Base-by-base conservation (phyloP, 805 yeast species). In the Yamadazyma kitorensis region DNA sequence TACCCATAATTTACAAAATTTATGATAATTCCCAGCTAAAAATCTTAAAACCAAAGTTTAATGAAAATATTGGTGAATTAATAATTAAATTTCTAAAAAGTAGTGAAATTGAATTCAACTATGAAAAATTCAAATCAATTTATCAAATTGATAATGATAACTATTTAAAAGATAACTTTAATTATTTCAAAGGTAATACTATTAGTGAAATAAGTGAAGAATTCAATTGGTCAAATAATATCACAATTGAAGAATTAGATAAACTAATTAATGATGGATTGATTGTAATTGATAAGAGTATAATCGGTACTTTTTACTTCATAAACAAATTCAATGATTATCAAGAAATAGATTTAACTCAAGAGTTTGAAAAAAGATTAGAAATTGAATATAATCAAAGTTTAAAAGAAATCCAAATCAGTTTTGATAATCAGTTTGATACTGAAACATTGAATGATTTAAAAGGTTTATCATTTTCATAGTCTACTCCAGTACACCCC, bases 191-290 rank as follows among this genome's bases (percentile, higher is more conserved):
- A 24, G 72, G 72, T 1, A 51, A 46, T 37, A 60, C 67, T 4
- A 46, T 61, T 3, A 52, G 66, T 4, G 74, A 71, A 21, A 62
- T 74, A n/a, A 61, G 75, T 14, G 58, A 54, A 24, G 51, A 64
- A 30, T 78, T 80, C 41, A 71, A 73, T 33, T 83, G 89, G 86
- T 77, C 87, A 13, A 60, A 80, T 24, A 73, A 75, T 17, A 76
- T 85, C 10, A 70, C 87, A 6, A 62, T 60, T 8, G 91, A 84
- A 49, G 82, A 84, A 38, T 55, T 85, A 8, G 74, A 75, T 36
- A 60, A 68, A 36, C 78, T 82, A 13, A 70, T 84, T n/a, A 68
- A 63, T 2, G 51, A 57, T 2, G 88, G 86, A 4, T 54, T 59
- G 2, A 49, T 86, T 2, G 76, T 82, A 13, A 65, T 84, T 4